phyloP scores from a whole-genome alignment of 2,329 filamentous ascomycete genomes.

The Epichloe aotearoae region DNA sequence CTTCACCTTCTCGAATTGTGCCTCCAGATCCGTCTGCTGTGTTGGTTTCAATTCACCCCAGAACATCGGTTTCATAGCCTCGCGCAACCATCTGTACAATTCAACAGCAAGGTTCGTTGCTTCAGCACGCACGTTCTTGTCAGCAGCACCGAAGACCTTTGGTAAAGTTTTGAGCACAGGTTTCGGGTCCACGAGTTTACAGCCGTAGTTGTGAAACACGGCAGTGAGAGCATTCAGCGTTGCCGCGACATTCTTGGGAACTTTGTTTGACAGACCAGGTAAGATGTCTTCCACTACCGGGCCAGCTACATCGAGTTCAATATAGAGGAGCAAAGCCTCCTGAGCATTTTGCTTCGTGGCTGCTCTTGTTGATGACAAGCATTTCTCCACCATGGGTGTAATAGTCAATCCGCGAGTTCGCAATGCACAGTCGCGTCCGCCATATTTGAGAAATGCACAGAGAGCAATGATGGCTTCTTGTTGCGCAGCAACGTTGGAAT shows the following conservation, averaged over 20 bases:
- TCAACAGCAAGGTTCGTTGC: constrained; percentile 86
- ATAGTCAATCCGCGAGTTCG: constrained; percentile 68
- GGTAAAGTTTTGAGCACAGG: constrained; percentile 76
- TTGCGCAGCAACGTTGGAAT: constrained; percentile 94
- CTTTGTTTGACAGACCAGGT: constrained; percentile 71
- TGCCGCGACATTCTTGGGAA: constrained; percentile 69
- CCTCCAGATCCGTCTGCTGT: constrained; percentile 86
- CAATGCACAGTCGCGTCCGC: constrained; percentile 63
- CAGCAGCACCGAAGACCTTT: constrained; percentile 87
- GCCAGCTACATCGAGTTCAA: constrained; percentile 76
- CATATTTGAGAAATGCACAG: constrained; percentile 86
- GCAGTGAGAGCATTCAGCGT: constrained; percentile 64
- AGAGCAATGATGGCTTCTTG: constrained; percentile 81
- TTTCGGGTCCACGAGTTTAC: constrained; percentile 88
- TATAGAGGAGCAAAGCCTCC: constrained; percentile 75
- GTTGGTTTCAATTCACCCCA: constrained; percentile 93
- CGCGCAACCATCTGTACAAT: constrained; percentile 90
- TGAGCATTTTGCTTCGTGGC: constrained; percentile 77
- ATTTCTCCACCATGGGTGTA: constrained; percentile 77
- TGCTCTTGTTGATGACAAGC: constrained; percentile 72
- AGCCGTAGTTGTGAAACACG: constrained; percentile 89
- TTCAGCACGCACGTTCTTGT: constrained; percentile 95
- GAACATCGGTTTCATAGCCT: constrained; percentile 97
- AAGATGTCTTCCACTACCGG: constrained; percentile 86
- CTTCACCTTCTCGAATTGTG: constrained; percentile 87